phyloP scores from a whole-genome alignment of 306 rosid species.

The Quercus ilex region DNA sequence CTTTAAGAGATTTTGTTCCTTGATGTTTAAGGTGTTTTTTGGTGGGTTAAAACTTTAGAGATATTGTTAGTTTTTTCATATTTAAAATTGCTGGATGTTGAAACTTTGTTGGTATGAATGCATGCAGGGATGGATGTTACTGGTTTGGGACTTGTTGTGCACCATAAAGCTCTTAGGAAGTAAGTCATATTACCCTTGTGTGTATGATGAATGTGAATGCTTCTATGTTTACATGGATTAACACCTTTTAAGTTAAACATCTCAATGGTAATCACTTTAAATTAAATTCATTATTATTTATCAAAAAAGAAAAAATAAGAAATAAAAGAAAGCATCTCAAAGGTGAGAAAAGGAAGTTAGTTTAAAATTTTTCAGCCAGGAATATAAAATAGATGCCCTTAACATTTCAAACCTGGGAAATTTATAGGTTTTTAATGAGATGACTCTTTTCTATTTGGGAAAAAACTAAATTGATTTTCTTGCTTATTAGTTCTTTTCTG shows the following conservation, averaged over 20 bases:
- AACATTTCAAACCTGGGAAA: not conserved
- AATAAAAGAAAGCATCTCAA: too few relatives aligned
- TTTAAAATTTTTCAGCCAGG: not conserved
- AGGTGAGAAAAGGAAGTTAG: not conserved
- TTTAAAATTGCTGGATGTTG: slow-evolving; percentile 8
- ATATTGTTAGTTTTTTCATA: not conserved
- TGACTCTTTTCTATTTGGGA: not conserved
- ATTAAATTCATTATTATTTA: too few relatives aligned
- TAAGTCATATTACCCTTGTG: slow-evolving; percentile 32
- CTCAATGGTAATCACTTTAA: too few relatives aligned
- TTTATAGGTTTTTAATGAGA: not conserved
- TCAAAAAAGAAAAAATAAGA: too few relatives aligned
- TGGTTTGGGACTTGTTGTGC: slow-evolving; percentile 81
- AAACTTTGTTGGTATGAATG: slow-evolving; percentile 18
- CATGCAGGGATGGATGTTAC: slow-evolving; percentile 83
- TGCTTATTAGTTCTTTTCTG: not conserved
- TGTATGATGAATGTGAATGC: not conserved
- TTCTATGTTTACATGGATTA: not conserved
- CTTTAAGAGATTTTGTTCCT: not conserved
- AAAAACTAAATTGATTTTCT: not conserved
- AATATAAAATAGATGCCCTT: not conserved
- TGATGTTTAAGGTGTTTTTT: not conserved
- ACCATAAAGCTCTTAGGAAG: slow-evolving; percentile 94
- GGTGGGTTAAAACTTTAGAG: not conserved
- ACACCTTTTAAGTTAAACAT: not conserved